Conservation (phyloP, 805 yeast species). For the Suhomyces xylopsoci region DNA sequence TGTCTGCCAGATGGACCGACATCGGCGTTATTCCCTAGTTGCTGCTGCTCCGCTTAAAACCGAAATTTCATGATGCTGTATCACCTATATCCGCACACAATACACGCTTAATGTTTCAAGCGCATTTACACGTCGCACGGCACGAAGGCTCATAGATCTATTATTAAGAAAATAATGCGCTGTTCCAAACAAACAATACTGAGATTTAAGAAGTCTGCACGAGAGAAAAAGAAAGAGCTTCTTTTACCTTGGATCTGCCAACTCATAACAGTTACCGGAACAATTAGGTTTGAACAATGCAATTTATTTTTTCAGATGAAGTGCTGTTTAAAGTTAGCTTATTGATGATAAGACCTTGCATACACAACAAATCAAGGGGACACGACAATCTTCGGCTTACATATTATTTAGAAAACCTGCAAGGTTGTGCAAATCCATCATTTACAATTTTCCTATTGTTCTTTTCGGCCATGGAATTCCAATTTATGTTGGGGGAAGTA, state of each 20-base stretch:
- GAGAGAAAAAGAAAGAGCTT: neutral
- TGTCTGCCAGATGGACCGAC: neutral
- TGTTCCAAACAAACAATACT: neutral
- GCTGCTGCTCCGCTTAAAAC: neutral
- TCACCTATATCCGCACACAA: constrained; percentile 2
- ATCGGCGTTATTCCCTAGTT: neutral
- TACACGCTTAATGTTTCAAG: neutral
- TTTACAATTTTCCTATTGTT: neutral
- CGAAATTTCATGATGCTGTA: neutral
- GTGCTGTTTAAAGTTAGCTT: neutral
- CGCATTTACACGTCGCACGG: neutral
- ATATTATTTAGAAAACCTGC: neutral
- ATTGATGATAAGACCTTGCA: neutral
- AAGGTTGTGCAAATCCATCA: neutral
- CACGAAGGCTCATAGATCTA: neutral
- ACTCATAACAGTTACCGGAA: neutral
- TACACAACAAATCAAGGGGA: neutral
- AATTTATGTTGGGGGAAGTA: neutral
- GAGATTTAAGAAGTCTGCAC: neutral
- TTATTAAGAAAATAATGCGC: neutral
- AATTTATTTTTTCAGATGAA: neutral
- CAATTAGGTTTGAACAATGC: neutral
- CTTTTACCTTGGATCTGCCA: neutral
- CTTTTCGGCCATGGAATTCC: neutral
- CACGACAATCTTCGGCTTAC: neutral